phyloP scores from a whole-genome alignment of 1,284 basidiomycete genomes.

The Ustilago lituana region DNA sequence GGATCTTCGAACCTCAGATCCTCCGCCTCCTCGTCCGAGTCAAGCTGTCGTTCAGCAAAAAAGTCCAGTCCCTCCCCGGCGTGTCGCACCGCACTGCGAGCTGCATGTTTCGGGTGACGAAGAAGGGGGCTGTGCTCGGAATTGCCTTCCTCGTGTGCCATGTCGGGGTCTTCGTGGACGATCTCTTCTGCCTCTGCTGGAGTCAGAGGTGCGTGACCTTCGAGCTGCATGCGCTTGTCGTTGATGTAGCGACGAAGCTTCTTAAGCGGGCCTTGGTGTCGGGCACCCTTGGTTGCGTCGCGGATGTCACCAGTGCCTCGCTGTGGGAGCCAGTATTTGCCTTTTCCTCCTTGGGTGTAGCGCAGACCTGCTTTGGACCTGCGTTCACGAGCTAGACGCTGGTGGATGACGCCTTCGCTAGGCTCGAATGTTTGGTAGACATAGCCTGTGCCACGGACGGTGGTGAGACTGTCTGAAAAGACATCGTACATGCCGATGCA shows the following conservation, averaged over 20 bases:
- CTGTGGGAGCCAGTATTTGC: constrained; percentile 68
- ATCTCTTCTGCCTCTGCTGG: constrained; percentile 75
- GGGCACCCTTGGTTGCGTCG: constrained; percentile 38
- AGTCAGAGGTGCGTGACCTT: constrained; percentile 81
- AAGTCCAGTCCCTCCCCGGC: constrained; percentile 45
- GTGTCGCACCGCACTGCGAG: constrained; percentile 26
- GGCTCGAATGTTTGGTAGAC: constrained; percentile 96
- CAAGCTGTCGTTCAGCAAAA: constrained; percentile 48
- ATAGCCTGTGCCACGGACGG: constrained; percentile 86
- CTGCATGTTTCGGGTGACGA: constrained; percentile 27
- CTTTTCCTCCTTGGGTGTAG: constrained; percentile 85
- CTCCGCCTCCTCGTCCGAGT: constrained; percentile 69
- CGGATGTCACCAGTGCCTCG: constrained; percentile 37
- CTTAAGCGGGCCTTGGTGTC: constrained; percentile 68
- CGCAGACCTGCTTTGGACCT: constrained; percentile 74
- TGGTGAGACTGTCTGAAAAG: constrained; percentile 82
- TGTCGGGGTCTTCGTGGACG: constrained; percentile 73
- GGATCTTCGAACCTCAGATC: constrained; percentile 75
- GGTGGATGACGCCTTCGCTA: constrained; percentile 87
- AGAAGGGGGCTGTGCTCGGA: constrained; percentile 28
- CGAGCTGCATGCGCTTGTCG: constrained; percentile 71
- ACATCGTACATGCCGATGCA: constrained; percentile 80
- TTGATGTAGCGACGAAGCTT: constrained; percentile 70
- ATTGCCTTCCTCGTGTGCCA: constrained; percentile 65
- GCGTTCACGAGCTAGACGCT: constrained; percentile 50